Percentiles rank a stretch among this genome's conserved stretches.
Conservation (phyloP, 768 basidiomycete genomes). For the Russula sp. region DNA sequence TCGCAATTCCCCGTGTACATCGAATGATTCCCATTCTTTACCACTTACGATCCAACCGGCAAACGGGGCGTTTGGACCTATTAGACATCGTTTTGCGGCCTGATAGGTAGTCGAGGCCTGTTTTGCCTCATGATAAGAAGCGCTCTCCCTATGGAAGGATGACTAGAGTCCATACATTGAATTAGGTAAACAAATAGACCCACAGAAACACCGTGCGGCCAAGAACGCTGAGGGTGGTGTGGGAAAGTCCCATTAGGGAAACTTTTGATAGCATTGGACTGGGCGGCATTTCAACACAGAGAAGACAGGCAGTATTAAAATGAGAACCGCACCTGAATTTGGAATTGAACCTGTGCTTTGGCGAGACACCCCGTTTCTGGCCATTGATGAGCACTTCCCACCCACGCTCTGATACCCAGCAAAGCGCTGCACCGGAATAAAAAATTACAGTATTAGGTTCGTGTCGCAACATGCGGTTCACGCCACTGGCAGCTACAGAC, state of each 20-base stretch:
- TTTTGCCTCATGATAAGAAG: constrained; percentile 51
- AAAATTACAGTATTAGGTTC: constrained; percentile 12
- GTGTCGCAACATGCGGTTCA: not conserved
- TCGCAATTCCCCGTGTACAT: constrained; percentile 22
- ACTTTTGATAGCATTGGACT: constrained; percentile 56
- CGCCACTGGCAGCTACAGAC: constrained; percentile 40
- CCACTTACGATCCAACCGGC: constrained; percentile 63
- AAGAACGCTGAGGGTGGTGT: constrained; percentile 31
- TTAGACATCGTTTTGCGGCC: constrained; percentile 47
- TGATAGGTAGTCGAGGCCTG: constrained; percentile 46
- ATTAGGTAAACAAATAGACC: constrained; percentile 15
- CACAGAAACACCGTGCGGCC: constrained; percentile 23
- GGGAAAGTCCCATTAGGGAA: constrained; percentile 51
- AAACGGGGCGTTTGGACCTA: constrained; percentile 49
- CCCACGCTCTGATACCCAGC: constrained; percentile 56
- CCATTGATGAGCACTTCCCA: constrained; percentile 76
- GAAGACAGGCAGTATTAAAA: not conserved
- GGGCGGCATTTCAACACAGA: not conserved
- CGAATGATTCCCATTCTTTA: constrained; percentile 51
- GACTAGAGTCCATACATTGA: not conserved
- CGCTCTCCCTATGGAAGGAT: constrained; percentile 22
- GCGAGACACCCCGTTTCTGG: constrained; percentile 69
- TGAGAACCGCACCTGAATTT: constrained; percentile 53
- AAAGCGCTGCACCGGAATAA: constrained; percentile 50
- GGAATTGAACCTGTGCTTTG: constrained; percentile 60